Evolutionary conservation across 2,329 filamentous ascomycete genomes (phyloP).

Genomic region (Aspergillus floridensis): DNA sequence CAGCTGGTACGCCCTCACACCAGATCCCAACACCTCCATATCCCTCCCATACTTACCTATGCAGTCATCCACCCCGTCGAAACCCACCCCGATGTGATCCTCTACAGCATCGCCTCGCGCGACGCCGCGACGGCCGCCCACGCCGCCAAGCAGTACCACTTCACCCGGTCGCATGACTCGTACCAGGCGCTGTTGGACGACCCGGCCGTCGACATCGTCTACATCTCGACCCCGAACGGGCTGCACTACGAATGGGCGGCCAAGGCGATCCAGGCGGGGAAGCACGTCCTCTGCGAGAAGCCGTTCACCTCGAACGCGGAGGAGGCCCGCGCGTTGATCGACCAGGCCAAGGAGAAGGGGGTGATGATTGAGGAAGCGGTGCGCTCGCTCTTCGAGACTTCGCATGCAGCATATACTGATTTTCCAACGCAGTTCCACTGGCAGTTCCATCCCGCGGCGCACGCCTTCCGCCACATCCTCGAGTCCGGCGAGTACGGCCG

Average conservation of each 20-base stretch:
- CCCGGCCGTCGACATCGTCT: slow-evolving; percentile 42
- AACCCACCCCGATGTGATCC: slow-evolving; percentile 53
- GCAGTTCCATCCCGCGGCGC: slow-evolving; percentile 49
- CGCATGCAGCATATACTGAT: no score
- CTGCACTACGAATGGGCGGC: slow-evolving; percentile 47
- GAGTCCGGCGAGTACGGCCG: slow-evolving; percentile 35
- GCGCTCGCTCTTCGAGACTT: background rate
- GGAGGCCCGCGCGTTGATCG: slow-evolving; percentile 48
- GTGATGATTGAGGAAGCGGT: background rate
- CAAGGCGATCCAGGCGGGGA: slow-evolving; percentile 48
- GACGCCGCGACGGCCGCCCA: slow-evolving; percentile 46
- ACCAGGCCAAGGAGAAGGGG: background rate
- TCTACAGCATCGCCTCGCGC: slow-evolving; percentile 54
- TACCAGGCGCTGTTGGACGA: slow-evolving; percentile 27
- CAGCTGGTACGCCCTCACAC: slow-evolving; percentile 11
- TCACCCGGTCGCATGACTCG: slow-evolving; percentile 32
- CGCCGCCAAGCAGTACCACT: slow-evolving; percentile 52
- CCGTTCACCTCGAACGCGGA: slow-evolving; percentile 45
- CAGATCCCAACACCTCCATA: background rate
- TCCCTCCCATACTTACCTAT: background rate
- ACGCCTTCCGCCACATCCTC: slow-evolving; percentile 41
- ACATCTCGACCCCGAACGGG: slow-evolving; percentile 46
- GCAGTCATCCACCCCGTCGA: slow-evolving; percentile 43
- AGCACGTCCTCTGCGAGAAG: slow-evolving; percentile 57
- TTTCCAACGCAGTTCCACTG: slow-evolving; percentile 39